Evolutionary conservation across 768 basidiomycete genomes (phyloP).

Genomic region (Myochromella boudieri): DNA sequence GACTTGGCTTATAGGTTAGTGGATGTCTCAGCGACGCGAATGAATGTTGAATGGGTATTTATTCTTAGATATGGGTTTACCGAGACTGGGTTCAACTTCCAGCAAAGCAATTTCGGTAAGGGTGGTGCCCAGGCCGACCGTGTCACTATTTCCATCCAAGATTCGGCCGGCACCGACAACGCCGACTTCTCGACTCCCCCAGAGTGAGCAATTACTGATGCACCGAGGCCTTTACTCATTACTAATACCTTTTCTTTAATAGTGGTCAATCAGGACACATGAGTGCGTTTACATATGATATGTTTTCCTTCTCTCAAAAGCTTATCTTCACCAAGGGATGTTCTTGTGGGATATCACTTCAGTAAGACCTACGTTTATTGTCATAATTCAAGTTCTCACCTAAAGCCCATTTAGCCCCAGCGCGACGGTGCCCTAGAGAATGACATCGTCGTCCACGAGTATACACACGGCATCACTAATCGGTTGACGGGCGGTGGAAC

Average conservation of each 20-base stretch:
- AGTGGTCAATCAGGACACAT: constrained; percentile 39
- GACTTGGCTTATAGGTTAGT: constrained; percentile 41
- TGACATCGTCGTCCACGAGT: constrained; percentile 56
- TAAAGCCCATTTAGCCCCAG: constrained; percentile 36
- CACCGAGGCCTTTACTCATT: not conserved
- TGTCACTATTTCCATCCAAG: constrained; percentile 53
- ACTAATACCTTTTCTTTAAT: not conserved
- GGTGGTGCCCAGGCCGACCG: constrained; percentile 50
- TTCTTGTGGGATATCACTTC: constrained; percentile 33
- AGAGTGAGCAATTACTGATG: constrained; percentile 34
- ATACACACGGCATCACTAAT: constrained; percentile 49
- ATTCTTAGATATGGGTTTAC: constrained; percentile 47
- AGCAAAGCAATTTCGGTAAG: constrained; percentile 52
- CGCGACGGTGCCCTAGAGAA: constrained; percentile 68
- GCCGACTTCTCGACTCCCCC: constrained; percentile 43
- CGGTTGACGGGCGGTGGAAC: constrained; percentile 53
- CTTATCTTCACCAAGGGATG: constrained; percentile 26
- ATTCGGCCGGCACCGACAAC: constrained; percentile 41
- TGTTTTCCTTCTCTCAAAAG: not conserved
- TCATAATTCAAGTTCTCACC: constrained; percentile 6
- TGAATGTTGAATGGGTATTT: too few relatives aligned
- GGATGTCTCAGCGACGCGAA: too few relatives aligned
- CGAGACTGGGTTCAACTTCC: constrained; percentile 44
- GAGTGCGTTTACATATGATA: constrained; percentile 22
- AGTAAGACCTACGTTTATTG: constrained; percentile 18